Conservation (phyloP, 2,329 filamentous ascomycete species). For the Botrytis paeoniae region DNA sequence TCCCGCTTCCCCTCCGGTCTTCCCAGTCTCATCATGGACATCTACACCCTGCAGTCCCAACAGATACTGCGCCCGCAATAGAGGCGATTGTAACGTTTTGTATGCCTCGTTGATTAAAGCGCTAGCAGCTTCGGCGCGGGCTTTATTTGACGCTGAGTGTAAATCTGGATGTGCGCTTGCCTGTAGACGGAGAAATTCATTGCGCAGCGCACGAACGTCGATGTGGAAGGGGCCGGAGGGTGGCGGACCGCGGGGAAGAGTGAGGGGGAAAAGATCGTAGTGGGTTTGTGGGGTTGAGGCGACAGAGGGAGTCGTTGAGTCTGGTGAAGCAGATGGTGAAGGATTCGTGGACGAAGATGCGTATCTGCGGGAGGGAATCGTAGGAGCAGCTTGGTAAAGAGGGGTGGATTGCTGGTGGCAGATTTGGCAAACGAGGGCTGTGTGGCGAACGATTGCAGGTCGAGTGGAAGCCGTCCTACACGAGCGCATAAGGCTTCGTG, state of each 20-base stretch:
- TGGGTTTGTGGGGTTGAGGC: constrained; percentile 50
- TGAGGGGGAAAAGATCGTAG: constrained; percentile 85
- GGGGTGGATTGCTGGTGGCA: constrained; percentile 2
- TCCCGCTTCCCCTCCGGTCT: constrained; percentile 73
- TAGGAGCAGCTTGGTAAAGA: not conserved
- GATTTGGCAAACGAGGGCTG: not conserved
- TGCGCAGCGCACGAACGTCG: constrained; percentile 65
- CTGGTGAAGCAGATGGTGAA: not conserved
- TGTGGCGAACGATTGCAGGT: not conserved
- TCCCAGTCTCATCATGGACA: constrained; percentile 50
- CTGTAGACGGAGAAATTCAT: constrained; percentile 85
- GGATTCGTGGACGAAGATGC: not conserved
- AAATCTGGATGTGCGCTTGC: constrained; percentile 69
- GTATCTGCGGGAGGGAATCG: not conserved
- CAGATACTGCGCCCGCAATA: constrained; percentile 85
- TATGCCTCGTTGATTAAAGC: constrained; percentile 89
- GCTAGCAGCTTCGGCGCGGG: constrained; percentile 71
- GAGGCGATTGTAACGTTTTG: constrained; percentile 74
- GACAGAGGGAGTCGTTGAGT: not conserved
- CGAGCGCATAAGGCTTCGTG: constrained; percentile 4
- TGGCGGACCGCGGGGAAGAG: constrained; percentile 74
- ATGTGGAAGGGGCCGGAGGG: constrained; percentile 74
- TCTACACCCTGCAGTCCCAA: constrained; percentile 70
- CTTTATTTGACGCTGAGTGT: constrained; percentile 49
- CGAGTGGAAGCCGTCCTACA: not conserved